A percentile compares a stretch with the other conserved stretches of the same genome.
Conservation (phyloP, 2,329 filamentous ascomycete species). For the Fusarium sp. region DNA sequence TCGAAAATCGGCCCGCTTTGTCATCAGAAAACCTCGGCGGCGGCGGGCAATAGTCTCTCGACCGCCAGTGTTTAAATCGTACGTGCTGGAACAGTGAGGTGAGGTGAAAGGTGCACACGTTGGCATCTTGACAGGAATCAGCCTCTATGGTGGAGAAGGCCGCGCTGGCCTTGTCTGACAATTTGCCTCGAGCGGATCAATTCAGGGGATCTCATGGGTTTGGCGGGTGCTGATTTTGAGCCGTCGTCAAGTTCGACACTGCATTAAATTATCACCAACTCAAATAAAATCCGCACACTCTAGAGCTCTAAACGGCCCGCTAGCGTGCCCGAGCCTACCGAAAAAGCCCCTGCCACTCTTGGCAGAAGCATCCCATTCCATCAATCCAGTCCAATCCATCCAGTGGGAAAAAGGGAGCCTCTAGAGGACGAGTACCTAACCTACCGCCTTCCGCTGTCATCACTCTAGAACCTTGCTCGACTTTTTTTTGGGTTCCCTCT, state of each 20-base stretch:
- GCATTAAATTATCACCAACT: slow-evolving; percentile 12
- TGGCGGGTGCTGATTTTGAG: slow-evolving; percentile 23
- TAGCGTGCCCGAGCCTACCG: slow-evolving; percentile 41
- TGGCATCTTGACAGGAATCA: slow-evolving; percentile 34
- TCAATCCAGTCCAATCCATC: background rate
- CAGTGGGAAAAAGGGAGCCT: slow-evolving; percentile 20
- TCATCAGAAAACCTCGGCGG: background rate
- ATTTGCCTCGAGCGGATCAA: slow-evolving; percentile 38
- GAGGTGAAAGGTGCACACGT: slow-evolving; percentile 12
- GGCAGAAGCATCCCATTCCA: slow-evolving; percentile 35
- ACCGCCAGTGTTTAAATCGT: slow-evolving; percentile 27
- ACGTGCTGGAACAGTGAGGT: slow-evolving; percentile 25
- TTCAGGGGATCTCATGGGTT: slow-evolving; percentile 21
- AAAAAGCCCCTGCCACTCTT: slow-evolving; percentile 33
- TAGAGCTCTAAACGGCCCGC: slow-evolving; percentile 31
- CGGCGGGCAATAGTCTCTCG: background rate
- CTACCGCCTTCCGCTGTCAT: slow-evolving; percentile 31
- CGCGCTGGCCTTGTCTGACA: slow-evolving; percentile 36
- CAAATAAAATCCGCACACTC: slow-evolving; percentile 11
- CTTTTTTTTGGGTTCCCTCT: slow-evolving; percentile 15
- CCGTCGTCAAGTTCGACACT: no score
- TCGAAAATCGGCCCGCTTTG: background rate
- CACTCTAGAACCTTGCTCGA: slow-evolving; percentile 21
- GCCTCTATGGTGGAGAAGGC: slow-evolving; percentile 35
- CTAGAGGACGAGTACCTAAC: slow-evolving; percentile 12